Base-by-base conservation (phyloP, 164 flowering plant species). In the Santalum album region DNA sequence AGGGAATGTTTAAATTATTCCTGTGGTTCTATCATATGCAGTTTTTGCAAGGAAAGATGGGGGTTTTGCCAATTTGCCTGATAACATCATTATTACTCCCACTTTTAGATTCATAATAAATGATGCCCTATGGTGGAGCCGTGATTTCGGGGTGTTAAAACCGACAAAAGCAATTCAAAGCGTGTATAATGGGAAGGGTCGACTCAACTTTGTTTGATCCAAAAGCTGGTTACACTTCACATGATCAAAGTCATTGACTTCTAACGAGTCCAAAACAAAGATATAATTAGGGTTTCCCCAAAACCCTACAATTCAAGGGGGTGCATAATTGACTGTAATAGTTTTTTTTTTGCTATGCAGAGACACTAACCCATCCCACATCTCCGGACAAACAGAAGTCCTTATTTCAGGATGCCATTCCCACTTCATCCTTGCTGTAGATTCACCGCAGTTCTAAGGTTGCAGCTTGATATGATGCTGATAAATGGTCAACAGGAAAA, bases 361-460 rank as follows among this genome's bases (percentile, higher is more conserved):
- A 66, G 43, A 34, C 51, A 50, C 40, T 1, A n/a, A 27, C 70
- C 56, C 35, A 47, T 61, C 40, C 52, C 47, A 46, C 43, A 35
- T 26, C 7, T 51, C 9, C 17, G 3, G 20, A 20, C 4, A 49
- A 26, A 19, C n/a, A 34, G 34, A 38, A 38, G 24, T 23, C 25
- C 49, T 51, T 53, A 3, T 48, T 53, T 72, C 68, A 70, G 50
- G 72, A 66, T 55, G 60, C 56, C 43, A 57, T 21, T 19, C 17
- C 1, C 12, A 49, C 21, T 44, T 73, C 83, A 26, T 75, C 83
- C 69, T 73, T 75, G 20, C 80, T 80, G 58, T 78, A 78, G 9
- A 78, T 78, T 6, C 80, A 74, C 64, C 71, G 80, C 58, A 78
- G 83, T 61, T 78, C 83, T 5, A 80, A 68, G 7, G 83, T 78